Evolutionary conservation across 75 land plant genomes (phyloP), one percentile per base, ranked within the genome.

Genomic region (Pinus albicaulis): DNA sequence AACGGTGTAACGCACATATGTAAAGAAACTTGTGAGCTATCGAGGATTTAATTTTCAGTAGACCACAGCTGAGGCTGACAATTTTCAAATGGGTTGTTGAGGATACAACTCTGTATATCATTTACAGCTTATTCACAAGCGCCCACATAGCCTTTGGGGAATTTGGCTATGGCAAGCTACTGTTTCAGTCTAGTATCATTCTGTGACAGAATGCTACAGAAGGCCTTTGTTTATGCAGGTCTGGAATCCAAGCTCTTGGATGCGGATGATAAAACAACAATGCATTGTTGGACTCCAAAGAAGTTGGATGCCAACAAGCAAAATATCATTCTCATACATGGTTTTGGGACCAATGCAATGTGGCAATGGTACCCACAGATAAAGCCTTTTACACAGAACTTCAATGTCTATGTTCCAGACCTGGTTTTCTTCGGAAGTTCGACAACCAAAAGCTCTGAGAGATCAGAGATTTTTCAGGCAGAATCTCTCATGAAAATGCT

Each of bases 371-470:
- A 86, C 31, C 58, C 34, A 28, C 98, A 95, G 66, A 77, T 93
- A 44, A 48, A 75, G 11, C 55, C 69, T 76, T 76, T 95, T 79
- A 31, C 74, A 3, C 31, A 41, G 5, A 41, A 68, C 57, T 93
- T 90, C 80, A 66, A 89, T 73, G 80, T 92, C 59, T 87, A 85
- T 82, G 85, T 93, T 14, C 98, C 98, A 13, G 89, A 95, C 76
- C 89, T 95, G 38, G 4, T 92, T 74, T 95, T 95, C 82, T 90
- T 94, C 79, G 98, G 98, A 14, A 76, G 53, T 0, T 95, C 98
- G 17, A 31, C 72, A 31, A 87, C 98, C 60, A 72, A 57, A 5
- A 85, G 83, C n/a, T 8, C 79, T 5, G 79, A 77, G 14, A 73
- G 95, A 56, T 77, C 91, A 3, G 97, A 94, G 75, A 44, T 59